Conservation (phyloP, 345 rosid species). For the Gossypium stocksii region DNA sequence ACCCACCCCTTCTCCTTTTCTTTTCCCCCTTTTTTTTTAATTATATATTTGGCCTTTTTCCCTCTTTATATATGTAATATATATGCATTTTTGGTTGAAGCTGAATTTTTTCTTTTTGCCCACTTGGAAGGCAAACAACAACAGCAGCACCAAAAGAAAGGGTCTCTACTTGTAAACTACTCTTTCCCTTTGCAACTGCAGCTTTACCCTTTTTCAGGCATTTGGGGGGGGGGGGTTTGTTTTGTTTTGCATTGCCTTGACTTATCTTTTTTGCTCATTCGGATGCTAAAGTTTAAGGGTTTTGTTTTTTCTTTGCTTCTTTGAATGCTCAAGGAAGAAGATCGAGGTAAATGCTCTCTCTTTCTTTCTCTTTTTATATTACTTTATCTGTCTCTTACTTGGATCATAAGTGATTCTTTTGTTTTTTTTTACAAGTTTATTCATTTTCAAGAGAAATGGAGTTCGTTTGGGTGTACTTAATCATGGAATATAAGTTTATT, state of each 20-base stretch:
- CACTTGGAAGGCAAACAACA: conserved; percentile 19
- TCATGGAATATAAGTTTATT: not conserved
- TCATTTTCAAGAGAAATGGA: conserved; percentile 17
- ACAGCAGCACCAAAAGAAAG: not conserved
- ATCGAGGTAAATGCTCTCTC: conserved; percentile 38
- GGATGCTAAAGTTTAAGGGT: conserved; percentile 29
- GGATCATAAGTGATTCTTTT: conserved; percentile 67
- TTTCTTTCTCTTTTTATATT: conserved; percentile 20
- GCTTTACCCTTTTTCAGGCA: conserved; percentile 14
- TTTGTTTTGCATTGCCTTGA: conserved; percentile 36
- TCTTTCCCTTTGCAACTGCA: conserved; percentile 24
- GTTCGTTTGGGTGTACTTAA: not conserved
- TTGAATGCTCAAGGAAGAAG: conserved; percentile 53
- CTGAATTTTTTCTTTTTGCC: conserved; percentile 18
- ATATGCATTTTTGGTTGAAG: conserved; percentile 29
- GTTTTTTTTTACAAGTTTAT: conserved; percentile 13
- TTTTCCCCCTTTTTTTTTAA: not conserved
- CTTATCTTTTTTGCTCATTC: conserved; percentile 39
- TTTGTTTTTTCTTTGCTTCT: conserved; percentile 41
- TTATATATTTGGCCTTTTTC: conserved; percentile 2
- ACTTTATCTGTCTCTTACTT: conserved; percentile 56
- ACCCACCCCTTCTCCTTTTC: conserved; percentile 23
- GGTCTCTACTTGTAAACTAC: conserved; percentile 36
- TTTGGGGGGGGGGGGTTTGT: conserved; percentile 20
- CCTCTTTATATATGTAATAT: conserved; percentile 12